Evolutionary conservation across 192 early-diverging fungal genomes (phyloP).

Genomic region (Backusella psychrophila): DNA sequence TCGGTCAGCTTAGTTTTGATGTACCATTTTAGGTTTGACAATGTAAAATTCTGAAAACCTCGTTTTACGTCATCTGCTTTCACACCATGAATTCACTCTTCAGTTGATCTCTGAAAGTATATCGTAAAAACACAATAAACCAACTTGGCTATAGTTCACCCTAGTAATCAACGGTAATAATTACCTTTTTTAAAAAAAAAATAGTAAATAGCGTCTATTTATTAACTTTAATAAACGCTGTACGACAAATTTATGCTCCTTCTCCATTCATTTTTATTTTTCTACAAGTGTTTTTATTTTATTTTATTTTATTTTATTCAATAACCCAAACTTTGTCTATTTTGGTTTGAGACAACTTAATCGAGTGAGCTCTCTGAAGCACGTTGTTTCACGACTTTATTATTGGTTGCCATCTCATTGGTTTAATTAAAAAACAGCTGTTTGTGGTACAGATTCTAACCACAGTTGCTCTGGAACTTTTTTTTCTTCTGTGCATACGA

Average conservation of each 20-base stretch:
- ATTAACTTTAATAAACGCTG: not conserved
- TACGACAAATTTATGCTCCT: not conserved
- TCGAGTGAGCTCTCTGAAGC: not conserved
- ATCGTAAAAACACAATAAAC: not conserved
- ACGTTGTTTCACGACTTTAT: not conserved
- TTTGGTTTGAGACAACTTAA: not conserved
- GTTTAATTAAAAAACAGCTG: conserved; percentile 1
- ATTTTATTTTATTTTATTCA: not conserved
- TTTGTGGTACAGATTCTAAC: not conserved
- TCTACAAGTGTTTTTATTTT: not conserved
- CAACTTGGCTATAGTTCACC: too few species aligned
- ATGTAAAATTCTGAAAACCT: not conserved
- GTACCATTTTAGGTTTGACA: not conserved
- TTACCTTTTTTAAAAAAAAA: not conserved
- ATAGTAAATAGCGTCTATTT: not conserved
- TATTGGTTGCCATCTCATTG: conserved; percentile 1
- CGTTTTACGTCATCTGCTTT: not conserved
- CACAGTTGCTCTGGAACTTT: not conserved
- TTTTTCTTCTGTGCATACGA: not conserved
- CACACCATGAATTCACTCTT: not conserved
- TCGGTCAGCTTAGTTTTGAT: not conserved
- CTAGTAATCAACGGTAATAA: too few species aligned
- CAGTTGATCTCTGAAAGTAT: not conserved
- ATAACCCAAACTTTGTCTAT: not conserved
- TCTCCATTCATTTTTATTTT: not conserved